Base-by-base conservation (phyloP, 345 rosid species). In the Eucalyptus brandiana region DNA sequence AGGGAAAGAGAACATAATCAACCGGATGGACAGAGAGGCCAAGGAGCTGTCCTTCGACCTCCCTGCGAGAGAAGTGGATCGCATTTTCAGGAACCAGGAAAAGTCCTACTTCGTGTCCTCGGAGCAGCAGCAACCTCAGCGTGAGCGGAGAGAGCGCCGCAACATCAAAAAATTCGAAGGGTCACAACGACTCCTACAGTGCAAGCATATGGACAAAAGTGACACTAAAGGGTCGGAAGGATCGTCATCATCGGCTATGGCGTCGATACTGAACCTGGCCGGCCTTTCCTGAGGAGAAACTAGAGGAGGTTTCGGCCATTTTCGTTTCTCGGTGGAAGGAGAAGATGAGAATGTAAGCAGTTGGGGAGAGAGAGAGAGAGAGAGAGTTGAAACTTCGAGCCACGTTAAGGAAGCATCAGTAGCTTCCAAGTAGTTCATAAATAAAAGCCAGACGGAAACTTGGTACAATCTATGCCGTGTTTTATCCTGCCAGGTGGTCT, bases 1-100 rank as follows among this genome's bases (percentile, higher is more conserved):
- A 89, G 91, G 93, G 65, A 62, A 50, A 89, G 90, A 81, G 88
- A 90, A 92, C 86, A 80, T 90, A 49, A 80, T 90, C 86, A 91
- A 90, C 88, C 90, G 88, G 87, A 89, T 90, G 42, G 91, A 92
- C 53, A 88, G 48, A 62, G 88, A 69, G 85, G 91, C 90, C 14
- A 88, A 86, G 88, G 89, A 90, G 86, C n/a, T 91, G 17, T 67
- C 91, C 30, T 93, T 91, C 86, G 88, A 91, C 21, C 90, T 67
- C 32, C 91, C 91, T 6, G 89, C 90, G 8, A 83, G 69, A 40
- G 80, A 72, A 40, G 69, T 92, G 18, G 94, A 93, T 86, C 80
- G 87, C 89, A 32, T 92, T n/a, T 90, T 92, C 58, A 45, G 16
- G 34, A 90, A 89, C 86, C 94, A 91, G 42, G 89, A 87, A 44